Evolutionary conservation across 495 filamentous ascomycete genomes (phyloP).

Genomic region (Xylaria sp.): DNA sequence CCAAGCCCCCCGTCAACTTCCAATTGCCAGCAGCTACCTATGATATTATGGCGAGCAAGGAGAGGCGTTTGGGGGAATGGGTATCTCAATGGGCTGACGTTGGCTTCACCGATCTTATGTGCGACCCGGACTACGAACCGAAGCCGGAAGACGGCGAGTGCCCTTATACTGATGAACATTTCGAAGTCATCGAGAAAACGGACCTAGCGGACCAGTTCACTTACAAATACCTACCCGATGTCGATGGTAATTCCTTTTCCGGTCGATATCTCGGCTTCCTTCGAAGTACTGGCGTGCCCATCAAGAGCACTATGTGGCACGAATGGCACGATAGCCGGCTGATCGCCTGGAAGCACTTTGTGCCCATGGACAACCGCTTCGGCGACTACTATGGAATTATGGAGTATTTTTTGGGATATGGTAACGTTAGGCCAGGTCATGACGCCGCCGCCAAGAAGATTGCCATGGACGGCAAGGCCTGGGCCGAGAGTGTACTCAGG

Average conservation of each 20-base stretch:
- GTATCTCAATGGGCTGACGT: conserved; percentile 51
- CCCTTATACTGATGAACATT: conserved; percentile 59
- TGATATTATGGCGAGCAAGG: conserved; percentile 44
- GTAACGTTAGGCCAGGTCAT: conserved; percentile 52
- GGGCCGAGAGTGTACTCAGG: conserved; percentile 72
- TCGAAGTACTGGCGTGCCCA: conserved; percentile 65
- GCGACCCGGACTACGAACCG: conserved; percentile 40
- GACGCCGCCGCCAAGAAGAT: conserved; percentile 67
- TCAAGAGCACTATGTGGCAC: conserved; percentile 76
- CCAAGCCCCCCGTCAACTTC: conserved; percentile 47
- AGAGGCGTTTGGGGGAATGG: conserved; percentile 48
- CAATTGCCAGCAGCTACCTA: conserved; percentile 46
- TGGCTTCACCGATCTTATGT: conserved; percentile 57
- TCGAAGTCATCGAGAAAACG: conserved; percentile 42
- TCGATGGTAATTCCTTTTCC: conserved; percentile 77
- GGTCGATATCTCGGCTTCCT: conserved; percentile 75
- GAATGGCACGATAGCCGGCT: conserved; percentile 79
- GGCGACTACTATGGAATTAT: conserved; percentile 78
- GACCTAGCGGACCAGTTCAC: conserved; percentile 64
- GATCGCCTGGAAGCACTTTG: conserved; percentile 75
- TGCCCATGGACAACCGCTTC: conserved; percentile 86
- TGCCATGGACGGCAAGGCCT: conserved; percentile 66
- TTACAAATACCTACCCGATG: conserved; percentile 68
- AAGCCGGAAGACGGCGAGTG: conserved; percentile 48
- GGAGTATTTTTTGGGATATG: conserved; percentile 76